phyloP scores from a whole-genome alignment of 2,329 filamentous ascomycete genomes.

The Botryotinia globosa region DNA sequence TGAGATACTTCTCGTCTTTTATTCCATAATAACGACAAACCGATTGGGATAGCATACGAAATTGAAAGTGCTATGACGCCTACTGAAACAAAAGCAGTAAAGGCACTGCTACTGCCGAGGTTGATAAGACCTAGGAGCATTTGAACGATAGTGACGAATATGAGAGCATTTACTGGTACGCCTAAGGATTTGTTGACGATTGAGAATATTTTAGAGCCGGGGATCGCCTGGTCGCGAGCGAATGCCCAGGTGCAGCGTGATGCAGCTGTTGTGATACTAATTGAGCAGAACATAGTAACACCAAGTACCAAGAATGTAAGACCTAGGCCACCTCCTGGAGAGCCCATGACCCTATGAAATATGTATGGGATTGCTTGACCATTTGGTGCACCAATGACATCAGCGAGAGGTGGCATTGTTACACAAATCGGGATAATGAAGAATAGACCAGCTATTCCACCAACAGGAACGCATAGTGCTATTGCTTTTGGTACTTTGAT shows the following conservation, averaged over 20 bases:
- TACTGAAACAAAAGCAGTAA: slow-evolving; percentile 68
- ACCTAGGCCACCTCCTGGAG: slow-evolving; percentile 46
- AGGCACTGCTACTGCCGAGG: slow-evolving; percentile 63
- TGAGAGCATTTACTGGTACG: slow-evolving; percentile 63
- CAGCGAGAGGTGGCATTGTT: slow-evolving; percentile 47
- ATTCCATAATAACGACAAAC: slow-evolving; percentile 65
- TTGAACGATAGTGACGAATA: slow-evolving; percentile 58
- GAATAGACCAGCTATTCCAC: slow-evolving; percentile 49
- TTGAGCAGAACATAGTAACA: slow-evolving; percentile 52
- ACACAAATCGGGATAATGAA: slow-evolving; percentile 52
- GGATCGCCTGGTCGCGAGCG: slow-evolving; percentile 64
- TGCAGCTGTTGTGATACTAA: slow-evolving; percentile 51
- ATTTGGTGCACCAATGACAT: slow-evolving; percentile 45
- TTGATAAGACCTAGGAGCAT: slow-evolving; percentile 69
- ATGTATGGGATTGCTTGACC: slow-evolving; percentile 52
- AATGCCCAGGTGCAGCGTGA: slow-evolving; percentile 67
- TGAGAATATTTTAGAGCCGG: slow-evolving; percentile 58
- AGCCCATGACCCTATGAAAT: slow-evolving; percentile 49
- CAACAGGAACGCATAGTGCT: slow-evolving; percentile 47
- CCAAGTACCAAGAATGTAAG: slow-evolving; percentile 50
- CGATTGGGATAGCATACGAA: slow-evolving; percentile 71
- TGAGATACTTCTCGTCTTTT: slow-evolving; percentile 51
- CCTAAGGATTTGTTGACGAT: slow-evolving; percentile 58
- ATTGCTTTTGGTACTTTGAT: slow-evolving; percentile 49
- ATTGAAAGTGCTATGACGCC: slow-evolving; percentile 70